phyloP scores from a whole-genome alignment of 164 flowering plant species.

The Umbilicus rupestris region DNA sequence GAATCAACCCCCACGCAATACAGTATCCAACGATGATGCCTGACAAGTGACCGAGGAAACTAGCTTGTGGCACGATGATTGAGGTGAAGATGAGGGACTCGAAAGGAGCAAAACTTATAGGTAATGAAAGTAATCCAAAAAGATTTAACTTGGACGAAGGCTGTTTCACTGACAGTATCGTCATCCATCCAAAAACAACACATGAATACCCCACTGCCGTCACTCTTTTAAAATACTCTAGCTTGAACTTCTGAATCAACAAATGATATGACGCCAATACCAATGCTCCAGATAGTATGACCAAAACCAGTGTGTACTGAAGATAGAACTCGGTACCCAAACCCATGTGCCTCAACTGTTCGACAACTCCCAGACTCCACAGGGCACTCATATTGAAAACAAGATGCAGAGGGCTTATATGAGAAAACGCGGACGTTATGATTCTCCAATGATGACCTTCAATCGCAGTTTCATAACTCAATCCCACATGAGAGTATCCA shows the following conservation, averaged over 20 bases:
- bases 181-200: slow-evolving; percentile 99
- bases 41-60: slow-evolving; percentile 88
- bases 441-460: slow-evolving; percentile 96
- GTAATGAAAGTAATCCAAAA: slow-evolving; percentile 85
- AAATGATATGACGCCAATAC: slow-evolving; percentile 71
- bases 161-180: slow-evolving; percentile 78
- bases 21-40: slow-evolving; percentile 91
- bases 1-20: slow-evolving; percentile 89
- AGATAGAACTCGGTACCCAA: slow-evolving; percentile 72
- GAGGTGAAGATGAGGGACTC: slow-evolving; percentile 90
- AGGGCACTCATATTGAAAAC: slow-evolving; percentile 52
- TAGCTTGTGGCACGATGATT: slow-evolving; percentile 95
- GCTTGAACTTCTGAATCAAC: slow-evolving; percentile 62
- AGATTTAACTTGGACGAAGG: slow-evolving; percentile 85
- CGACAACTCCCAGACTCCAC: slow-evolving; percentile 90
- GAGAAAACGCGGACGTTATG: slow-evolving; percentile 85
- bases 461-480: slow-evolving; percentile 77
- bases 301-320: slow-evolving; percentile 75
- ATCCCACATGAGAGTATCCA: slow-evolving; percentile 82
- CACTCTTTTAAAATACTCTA: slow-evolving; percentile 82
- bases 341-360: slow-evolving; percentile 60
- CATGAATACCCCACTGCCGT: slow-evolving; percentile 97
- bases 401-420: slow-evolving; percentile 81
- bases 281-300: slow-evolving; percentile 61
- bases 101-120: slow-evolving; percentile 95